Evolutionary conservation across 805 yeast species (phyloP), one percentile per base, ranked within the genome.

Genomic region (Candida bentonensis): DNA sequence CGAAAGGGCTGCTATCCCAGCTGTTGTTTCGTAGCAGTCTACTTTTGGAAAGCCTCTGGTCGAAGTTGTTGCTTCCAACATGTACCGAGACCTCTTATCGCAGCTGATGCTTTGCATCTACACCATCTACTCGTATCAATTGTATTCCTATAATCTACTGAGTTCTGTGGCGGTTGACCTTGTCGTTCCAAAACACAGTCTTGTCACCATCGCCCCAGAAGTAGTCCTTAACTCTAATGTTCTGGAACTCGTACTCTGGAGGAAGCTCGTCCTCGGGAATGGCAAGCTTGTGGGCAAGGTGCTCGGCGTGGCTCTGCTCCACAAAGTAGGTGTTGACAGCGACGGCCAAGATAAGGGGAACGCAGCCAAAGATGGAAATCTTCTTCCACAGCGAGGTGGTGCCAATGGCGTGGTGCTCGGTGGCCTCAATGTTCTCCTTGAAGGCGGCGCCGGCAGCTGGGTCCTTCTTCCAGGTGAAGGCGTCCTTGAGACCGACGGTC

Each of bases 151-250:
- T n/a, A n/a, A n/a, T n/a, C n/a, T n/a, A n/a, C n/a, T n/a, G n/a
- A 40, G 41, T 36, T 45, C 43, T 50, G 72, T 84, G 84, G 76
- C 95, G 85, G 83, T 89, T 89, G 62, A 83, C 75, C 58, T 77
- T 82, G 44, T 84, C 73, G 73, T 86, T 86, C 98, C 98, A 92
- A 82, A 92, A 92, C 62, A 82, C 70, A 51, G 97, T 86, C 76
- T 84, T 79, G 74, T 88, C 95, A 64, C 98, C 97, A 63, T 92
- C 89, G 62, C 98, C 98, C 97, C 97, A 92, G 81, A 87, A 89
- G 76, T 76, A 89, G 49, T 82, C 79, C 65, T 78, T 80, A 62
- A 65, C 63, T 78, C 97, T 85, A 57, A 87, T 65, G 75, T 92
- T 92, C 74, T 82, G 88, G 78, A 77, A 92, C 57, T 79, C 88